Conservation (phyloP, 345 rosid species). For the Draba incana region DNA sequence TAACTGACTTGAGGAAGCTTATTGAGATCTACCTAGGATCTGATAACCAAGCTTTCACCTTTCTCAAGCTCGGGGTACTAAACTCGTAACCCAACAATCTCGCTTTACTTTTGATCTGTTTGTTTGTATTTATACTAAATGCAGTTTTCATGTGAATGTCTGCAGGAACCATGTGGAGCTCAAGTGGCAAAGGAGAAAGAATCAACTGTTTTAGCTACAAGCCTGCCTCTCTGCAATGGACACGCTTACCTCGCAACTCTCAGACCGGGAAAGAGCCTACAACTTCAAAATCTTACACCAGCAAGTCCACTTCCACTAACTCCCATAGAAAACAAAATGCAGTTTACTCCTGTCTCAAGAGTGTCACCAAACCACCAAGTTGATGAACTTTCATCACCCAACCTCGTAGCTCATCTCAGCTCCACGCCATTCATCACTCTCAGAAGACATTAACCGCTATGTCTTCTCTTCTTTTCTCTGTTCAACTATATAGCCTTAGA, state of each 20-base stretch:
- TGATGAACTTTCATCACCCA: constrained; percentile 51
- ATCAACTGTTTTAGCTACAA: constrained; percentile 47
- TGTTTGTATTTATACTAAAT: constrained; percentile 19
- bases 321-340: constrained; percentile 64
- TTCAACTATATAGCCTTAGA: constrained; percentile 21
- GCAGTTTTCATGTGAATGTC: constrained; percentile 13
- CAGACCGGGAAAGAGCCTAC: constrained; percentile 47
- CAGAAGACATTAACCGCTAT: constrained; percentile 44
- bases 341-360: constrained; percentile 44
- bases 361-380: constrained; percentile 42
- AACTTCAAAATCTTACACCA: constrained; percentile 37
- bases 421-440: constrained; percentile 62
- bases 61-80: constrained; percentile 62
- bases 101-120: neutral
- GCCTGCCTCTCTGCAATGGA: constrained; percentile 57
- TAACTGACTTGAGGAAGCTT: constrained; percentile 74
- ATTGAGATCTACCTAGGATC: constrained; percentile 65
- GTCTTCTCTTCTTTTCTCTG: constrained; percentile 29
- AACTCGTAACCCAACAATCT: constrained; percentile 7
- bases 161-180: constrained; percentile 66
- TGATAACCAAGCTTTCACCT: constrained; percentile 57
- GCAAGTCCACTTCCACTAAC: constrained; percentile 55
- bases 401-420: constrained; percentile 50
- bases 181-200: constrained; percentile 62
- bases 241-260: constrained; percentile 58